A percentile compares a stretch with the other conserved stretches of the same genome.
Evolutionary conservation across 2,329 filamentous ascomycete species (phyloP).

Genomic region (Calcarisporium arbuscula): DNA sequence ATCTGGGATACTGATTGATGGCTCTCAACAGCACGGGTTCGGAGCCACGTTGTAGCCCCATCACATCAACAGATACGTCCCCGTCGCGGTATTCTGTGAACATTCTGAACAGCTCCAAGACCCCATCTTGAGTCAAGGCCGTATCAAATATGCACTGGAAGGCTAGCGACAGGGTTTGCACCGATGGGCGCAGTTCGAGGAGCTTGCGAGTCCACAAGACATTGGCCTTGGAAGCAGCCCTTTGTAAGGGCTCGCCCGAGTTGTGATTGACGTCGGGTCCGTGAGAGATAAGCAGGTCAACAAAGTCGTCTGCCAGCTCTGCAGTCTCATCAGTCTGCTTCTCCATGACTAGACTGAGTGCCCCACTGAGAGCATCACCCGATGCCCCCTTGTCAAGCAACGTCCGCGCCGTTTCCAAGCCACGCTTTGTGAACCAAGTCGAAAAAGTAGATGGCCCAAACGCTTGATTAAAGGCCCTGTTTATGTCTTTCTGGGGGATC

Average conservation of each 20-base stretch:
- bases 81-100: slow-evolving; percentile 45
- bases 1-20: slow-evolving; percentile 49
- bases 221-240: slow-evolving; percentile 47
- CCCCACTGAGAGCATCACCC: slow-evolving; percentile 38
- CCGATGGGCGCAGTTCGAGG: slow-evolving; percentile 42
- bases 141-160: slow-evolving; percentile 52
- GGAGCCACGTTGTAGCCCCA: slow-evolving; percentile 34
- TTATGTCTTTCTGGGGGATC: slow-evolving; percentile 36
- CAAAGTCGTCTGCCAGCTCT: slow-evolving; percentile 37
- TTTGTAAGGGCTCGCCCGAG: slow-evolving; percentile 46
- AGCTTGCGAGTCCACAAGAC: slow-evolving; percentile 42
- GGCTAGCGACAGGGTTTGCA: slow-evolving; percentile 43
- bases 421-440: slow-evolving; percentile 41
- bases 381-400: slow-evolving; percentile 43
- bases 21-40: slow-evolving; percentile 47
- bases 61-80: slow-evolving; percentile 43
- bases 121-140: slow-evolving; percentile 41
- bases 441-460: slow-evolving; percentile 35
- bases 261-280: slow-evolving; percentile 44
- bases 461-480: slow-evolving; percentile 35
- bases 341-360: slow-evolving; percentile 40
- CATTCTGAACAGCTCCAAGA: slow-evolving; percentile 42
- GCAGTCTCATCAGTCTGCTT: slow-evolving; percentile 30
- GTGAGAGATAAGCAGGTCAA: slow-evolving; percentile 30
- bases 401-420: slow-evolving; percentile 39